Base-by-base conservation (phyloP, 2,329 filamentous ascomycete genomes). In the Colletotrichum gloeosporioides region DNA sequence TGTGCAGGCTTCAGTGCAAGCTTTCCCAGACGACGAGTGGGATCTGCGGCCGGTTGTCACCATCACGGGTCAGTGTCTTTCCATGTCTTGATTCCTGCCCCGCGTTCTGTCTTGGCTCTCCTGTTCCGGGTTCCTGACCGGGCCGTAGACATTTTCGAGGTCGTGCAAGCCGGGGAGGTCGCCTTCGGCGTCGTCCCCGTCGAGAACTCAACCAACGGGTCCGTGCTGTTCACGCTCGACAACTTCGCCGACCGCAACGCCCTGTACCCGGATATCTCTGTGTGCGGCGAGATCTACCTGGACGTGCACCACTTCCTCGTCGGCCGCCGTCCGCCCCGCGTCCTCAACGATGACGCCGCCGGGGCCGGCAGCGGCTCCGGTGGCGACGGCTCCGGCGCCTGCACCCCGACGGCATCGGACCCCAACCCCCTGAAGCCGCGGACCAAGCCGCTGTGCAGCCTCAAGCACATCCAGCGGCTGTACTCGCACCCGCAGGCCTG, bases 401-500 rank as follows among this genome's bases (percentile, higher is more conserved):
- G 84, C 77, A 91, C 90, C 8, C 89, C 89, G n/a, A 91, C 89
- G 12, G 83, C 83, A 16, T 83, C 82, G 22, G 84, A 85, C 61
- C 90, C 89, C 4, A 82, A 81, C 59, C 88, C 88, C 18, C 80
- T 80, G n/a, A 85, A 85, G 79, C 88, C 88, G 31, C 84, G 85
- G 77, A 84, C 87, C 53, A 85, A 85, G 78, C 91, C 92, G 4
- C 80, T 90, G 53, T 80, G 82, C 68, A 86, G 87, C 78, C 84
- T 96, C 77, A 84, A 86, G 71, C 89, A 93, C 79, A 90, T 99
- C 81, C 91, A 89, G 79, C 93, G 93, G 81, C 85, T 99, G 55
- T 98, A 98, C 87, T 97, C 95, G 29, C 97, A 99, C 85, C 96
- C 96, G 12, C 97, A 99, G 85, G 97, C 96, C 32, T 98, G 97